Base-by-base conservation (phyloP, 1,284 basidiomycete genomes). In the Cryptococcus maquisensis region DNA sequence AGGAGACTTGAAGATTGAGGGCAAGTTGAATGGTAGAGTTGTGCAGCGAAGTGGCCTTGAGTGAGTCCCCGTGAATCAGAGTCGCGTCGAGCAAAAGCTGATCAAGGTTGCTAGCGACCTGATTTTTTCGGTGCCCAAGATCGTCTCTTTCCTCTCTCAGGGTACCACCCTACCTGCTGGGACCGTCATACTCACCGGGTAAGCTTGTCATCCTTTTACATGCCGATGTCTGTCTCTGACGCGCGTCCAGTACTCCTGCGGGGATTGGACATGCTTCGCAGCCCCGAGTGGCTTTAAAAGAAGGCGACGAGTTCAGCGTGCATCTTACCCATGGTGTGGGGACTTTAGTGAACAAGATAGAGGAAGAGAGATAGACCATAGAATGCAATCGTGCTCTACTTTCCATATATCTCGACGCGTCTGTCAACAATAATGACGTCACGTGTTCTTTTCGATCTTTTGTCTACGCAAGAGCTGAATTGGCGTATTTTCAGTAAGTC, bases 81-180 rank as follows among this genome's bases (percentile, higher is more conserved):
- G n/a, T n/a, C n/a, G n/a, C n/a, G 6, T 35, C 41, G 2, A 21
- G 52, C 37, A 20, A 32, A 37, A 18, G 39, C 40, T 20, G 28
- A 40, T 3, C 13, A 7, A 8, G 9, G 6, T 36, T 21, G 32
- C 18, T 38, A 77, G 73, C 59, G 76, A 78, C 52, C 59, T 78
- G 26, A 77, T 78, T 64, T 78, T 78, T 55, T 63, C 66, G 7
- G 64, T 77, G 18, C 75, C 75, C 20, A 69, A 75, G 52, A 74
- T 78, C 59, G 67, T 79, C 54, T 80, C 88, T 0, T 87, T 85
- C 79, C 81, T 93, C 36, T 90, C 88, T 0, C 86, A 90, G 68
- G 90, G 86, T 1, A 90, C 90, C 4, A 95, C 91, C 0, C 83
- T 96, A 23, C 82, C 84, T 57, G 83, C 88, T 0, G 92, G 91